A percentile compares a stretch with the other conserved stretches of the same genome.
phyloP scores from a whole-genome alignment of 2,329 filamentous ascomycete species.

The Colletotrichum limetticola region DNA sequence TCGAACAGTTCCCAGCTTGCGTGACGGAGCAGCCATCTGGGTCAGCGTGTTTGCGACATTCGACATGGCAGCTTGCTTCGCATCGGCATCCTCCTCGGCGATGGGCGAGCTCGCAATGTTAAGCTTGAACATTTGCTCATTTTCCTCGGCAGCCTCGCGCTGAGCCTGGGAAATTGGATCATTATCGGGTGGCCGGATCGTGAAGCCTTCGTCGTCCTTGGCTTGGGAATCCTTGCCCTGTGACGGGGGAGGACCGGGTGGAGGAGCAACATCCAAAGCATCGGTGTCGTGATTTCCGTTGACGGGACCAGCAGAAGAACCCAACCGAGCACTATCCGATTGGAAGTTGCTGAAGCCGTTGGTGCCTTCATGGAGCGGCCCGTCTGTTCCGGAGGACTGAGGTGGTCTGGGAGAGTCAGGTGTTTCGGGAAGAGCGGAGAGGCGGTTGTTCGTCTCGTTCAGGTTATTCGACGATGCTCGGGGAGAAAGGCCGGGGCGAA shows the following conservation, averaged over 20 bases:
- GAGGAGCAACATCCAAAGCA: slow-evolving; percentile 62
- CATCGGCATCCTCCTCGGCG: slow-evolving; percentile 79
- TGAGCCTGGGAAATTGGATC: slow-evolving; percentile 79
- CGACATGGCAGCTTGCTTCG: slow-evolving; percentile 77
- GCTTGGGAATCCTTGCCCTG: slow-evolving; percentile 50
- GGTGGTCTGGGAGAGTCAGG: slow-evolving; percentile 51
- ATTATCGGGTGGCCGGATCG: slow-evolving; percentile 72
- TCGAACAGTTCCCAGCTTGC: slow-evolving; percentile 80
- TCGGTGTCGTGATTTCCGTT: slow-evolving; percentile 62
- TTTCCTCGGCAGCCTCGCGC: slow-evolving; percentile 71
- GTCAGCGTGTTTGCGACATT: slow-evolving; percentile 81
- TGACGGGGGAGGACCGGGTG: slow-evolving; percentile 61
- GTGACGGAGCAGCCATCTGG: slow-evolving; percentile 69
- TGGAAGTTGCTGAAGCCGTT: slow-evolving; percentile 56
- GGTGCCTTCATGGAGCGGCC: slow-evolving; percentile 53
- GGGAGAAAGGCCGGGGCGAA: slow-evolving; percentile 60
- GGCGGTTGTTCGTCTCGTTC: slow-evolving; percentile 60
- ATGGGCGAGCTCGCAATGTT: slow-evolving; percentile 84
- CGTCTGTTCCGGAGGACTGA: slow-evolving; percentile 40
- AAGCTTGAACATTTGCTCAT: slow-evolving; percentile 79
- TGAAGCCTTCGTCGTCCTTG: slow-evolving; percentile 82
- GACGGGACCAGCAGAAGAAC: slow-evolving; percentile 47
- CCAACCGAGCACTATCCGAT: slow-evolving; percentile 44
- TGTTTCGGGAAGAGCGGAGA: slow-evolving; percentile 69
- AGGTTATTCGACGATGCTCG: slow-evolving; percentile 69